A percentile compares a stretch with the other conserved stretches of the same genome.
Evolutionary conservation across 2,329 filamentous ascomycete species (phyloP).

Genomic region (Neopestalotiopsis clavispora): DNA sequence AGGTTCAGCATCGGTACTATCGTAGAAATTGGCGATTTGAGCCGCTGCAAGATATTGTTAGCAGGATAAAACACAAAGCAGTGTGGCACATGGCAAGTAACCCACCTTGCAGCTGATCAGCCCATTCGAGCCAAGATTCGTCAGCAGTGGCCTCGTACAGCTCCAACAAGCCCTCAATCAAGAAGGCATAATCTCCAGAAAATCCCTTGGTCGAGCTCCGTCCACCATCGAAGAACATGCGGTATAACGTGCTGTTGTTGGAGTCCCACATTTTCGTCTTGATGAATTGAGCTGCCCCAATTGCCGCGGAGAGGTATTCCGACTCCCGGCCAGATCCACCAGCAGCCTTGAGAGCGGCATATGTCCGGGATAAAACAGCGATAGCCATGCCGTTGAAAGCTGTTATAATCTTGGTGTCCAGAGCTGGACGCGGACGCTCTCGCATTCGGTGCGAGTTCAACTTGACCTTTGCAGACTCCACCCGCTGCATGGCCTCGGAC

Average conservation of each 20-base stretch:
- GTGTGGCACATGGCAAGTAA: constrained; percentile 27
- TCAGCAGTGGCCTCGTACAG: constrained; percentile 85
- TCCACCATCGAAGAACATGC: constrained; percentile 72
- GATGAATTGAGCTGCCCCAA: constrained; percentile 74
- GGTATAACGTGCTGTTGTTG: constrained; percentile 65
- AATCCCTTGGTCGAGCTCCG: constrained; percentile 73
- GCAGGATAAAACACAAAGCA: neutral
- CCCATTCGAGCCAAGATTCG: constrained; percentile 77
- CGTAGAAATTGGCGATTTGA: constrained; percentile 81
- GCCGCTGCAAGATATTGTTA: constrained; percentile 2
- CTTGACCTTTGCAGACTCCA: constrained; percentile 70
- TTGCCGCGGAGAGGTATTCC: constrained; percentile 67
- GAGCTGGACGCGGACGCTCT: constrained; percentile 74
- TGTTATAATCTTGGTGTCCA: constrained; percentile 88
- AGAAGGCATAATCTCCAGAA: constrained; percentile 92
- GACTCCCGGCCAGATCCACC: constrained; percentile 58
- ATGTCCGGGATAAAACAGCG: constrained; percentile 76
- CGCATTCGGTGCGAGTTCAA: constrained; percentile 74
- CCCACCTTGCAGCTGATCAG: constrained; percentile 66
- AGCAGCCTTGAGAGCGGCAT: constrained; percentile 49
- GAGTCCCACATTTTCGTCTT: constrained; percentile 74
- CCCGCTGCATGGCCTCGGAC: constrained; percentile 69
- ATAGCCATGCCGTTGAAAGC: constrained; percentile 91
- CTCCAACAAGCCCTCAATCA: constrained; percentile 81
- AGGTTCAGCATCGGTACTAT: constrained; percentile 48